These are phyloP conservation scores for Fusarium clavum DNA, from an alignment of 2,329 filamentous ascomycete genomes.

Conservation along the genomic window DNA sequence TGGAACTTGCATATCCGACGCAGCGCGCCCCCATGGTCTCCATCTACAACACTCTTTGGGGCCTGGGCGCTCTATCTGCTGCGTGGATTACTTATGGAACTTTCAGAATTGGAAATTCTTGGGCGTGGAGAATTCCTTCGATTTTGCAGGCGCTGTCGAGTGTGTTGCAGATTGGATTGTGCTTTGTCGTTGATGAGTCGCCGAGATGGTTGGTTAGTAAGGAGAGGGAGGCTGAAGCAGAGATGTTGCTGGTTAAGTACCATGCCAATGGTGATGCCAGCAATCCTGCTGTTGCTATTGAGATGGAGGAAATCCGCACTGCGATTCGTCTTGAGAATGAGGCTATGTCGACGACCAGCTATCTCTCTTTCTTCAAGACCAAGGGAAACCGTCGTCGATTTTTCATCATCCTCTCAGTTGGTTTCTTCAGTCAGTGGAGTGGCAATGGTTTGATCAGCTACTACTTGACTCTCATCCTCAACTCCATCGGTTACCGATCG, in stretches of 20 bases:
- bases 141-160: conserved; percentile 13
- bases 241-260: conserved; percentile 8
- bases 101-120: conserved; percentile 11
- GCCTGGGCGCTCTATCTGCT: conserved; percentile 8
- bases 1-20: conserved; percentile 21
- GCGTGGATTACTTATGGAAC: conserved; percentile 22
- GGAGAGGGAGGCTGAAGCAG: conserved; percentile 14
- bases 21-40: conserved; percentile 21
- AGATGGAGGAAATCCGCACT: conserved; percentile 19
- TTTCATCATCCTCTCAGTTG: conserved; percentile 17
- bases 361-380: conserved; percentile 18
- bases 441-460: conserved; percentile 19
- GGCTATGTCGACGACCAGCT: conserved; percentile 7
- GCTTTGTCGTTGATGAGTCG: conserved; percentile 14
- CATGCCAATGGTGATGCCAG: conserved; percentile 18
- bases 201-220: conserved; percentile 11
- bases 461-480: conserved; percentile 18
- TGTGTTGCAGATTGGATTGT: conserved; percentile 2
- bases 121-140: conserved; percentile 18
- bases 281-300: conserved; percentile 6
- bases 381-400: conserved; percentile 20
- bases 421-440: conserved; percentile 24
- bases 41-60: conserved; percentile 24
- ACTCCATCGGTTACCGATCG: conserved; percentile 18
- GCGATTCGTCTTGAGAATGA: conserved; percentile 19